Evolutionary conservation across 2,329 filamentous ascomycete species (phyloP), one percentile per base, ranked within the genome.

Genomic region (Sporothrix luriei): DNA sequence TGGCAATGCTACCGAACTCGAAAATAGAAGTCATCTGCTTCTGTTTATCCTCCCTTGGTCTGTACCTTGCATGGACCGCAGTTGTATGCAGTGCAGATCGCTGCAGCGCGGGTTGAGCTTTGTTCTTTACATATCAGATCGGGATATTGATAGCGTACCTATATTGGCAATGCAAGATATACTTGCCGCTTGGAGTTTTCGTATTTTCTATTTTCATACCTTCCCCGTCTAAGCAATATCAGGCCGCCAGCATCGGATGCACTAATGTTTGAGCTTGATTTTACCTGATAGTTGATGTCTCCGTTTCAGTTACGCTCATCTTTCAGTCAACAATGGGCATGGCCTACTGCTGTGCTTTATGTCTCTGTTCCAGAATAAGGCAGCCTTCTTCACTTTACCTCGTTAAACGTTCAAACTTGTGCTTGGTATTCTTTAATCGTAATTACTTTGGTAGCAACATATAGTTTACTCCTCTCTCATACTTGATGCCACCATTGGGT

Each of bases 61-160:
- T 24, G 33, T 61, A 6, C 33, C n/a, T 43, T 43, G 55, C 55
- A 61, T 43, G 11, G n/a, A 4, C 55, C 55, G 33, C n/a, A 38
- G n/a, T 61, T 61, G 55, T 61, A 61, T 61, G 55, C 33, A 61
- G n/a, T 11, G 55, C 43, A 19, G 55, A 61, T 61, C 55, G 5
- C 55, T 43, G 55, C 29, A 33, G 52, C 4, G 16, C 55, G 55
- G 55, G 55, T 43, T 4, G 33, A 24, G n/a, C 26, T 19, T 10
- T 6, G 55, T 7, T 43, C 19, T 43, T 40, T 14, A 21, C 33
- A n/a, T 38, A 59, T 10, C 24, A 43, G 55, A n/a, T 40, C 55
- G 33, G 33, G 33, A 14, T 40, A 43, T 59, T 24, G 55, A 43
- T 43, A 24, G 55, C 3, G 14, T 59, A 4, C n/a, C 55, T 59